Base-by-base conservation (phyloP, 352 stramenopile species). In the Globisporangium viniferum region DNA sequence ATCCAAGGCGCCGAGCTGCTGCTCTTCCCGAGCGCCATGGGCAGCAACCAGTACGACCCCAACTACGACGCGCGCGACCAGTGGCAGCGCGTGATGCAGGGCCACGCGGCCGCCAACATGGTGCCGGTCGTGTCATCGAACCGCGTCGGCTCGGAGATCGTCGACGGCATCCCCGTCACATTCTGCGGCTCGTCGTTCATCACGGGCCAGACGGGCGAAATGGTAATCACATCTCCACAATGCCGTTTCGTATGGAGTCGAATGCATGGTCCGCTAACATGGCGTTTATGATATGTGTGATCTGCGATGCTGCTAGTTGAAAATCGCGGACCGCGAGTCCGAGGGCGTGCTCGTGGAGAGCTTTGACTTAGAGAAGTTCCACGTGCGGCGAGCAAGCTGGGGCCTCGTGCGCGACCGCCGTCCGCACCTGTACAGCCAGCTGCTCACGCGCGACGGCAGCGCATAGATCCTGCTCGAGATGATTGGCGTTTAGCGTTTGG, bases 141-240 rank as follows among this genome's bases (percentile, higher is more conserved):
- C 74, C 90, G 92, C 63, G 88, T 97, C 10, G 92, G 91, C 44
- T 71, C 75, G 8, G 91, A 97, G 69, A 65, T 95, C 9, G 77
- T 90, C 48, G 80, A 97, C 51, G 82, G 86, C 36, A 81, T 91
- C 36, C 86, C 88, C 15, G 86, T 97, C 54, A 94, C 86, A n/a
- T 98, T 98, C 68, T 96, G 94, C 60, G 92, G 92, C 3, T 95
- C 86, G 48, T 97, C 89, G 2, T 98, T 98, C 77, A 97, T 98
- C 71, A 93, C 89, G 22, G 90, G 93, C 22, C 88, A 96, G 63
- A 97, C 89, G 15, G 92, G 92, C 39, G 90, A 95, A 62, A 93
- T 97, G 79, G 84, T 97, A 67, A 41, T 66, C 54, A 66, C 70
- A 39, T 9, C 5, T 57, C 35, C 24, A 39, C 24, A 31, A 7